Evolutionary conservation across 805 yeast species (phyloP).

Genomic region (Zygotorulaspora florentina): DNA sequence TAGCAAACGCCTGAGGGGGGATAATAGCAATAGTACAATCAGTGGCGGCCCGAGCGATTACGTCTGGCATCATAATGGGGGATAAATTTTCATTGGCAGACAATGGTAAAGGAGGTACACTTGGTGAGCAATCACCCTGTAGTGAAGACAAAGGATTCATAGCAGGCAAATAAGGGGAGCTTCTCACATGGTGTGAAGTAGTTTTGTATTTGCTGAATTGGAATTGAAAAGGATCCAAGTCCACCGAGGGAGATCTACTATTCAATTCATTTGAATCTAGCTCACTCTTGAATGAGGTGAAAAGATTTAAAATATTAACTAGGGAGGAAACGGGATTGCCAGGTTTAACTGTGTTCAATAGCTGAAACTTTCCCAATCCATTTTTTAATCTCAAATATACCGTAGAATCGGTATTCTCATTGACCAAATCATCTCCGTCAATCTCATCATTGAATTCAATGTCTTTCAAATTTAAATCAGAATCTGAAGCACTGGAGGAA

Average conservation of each 20-base stretch:
- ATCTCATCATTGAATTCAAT: slow-evolving; percentile 4
- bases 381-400: slow-evolving; percentile 25
- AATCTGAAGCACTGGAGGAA: background rate
- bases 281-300: slow-evolving; percentile 38
- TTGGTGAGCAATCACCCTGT: background rate
- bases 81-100: slow-evolving; percentile 4
- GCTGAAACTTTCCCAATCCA: slow-evolving; percentile 50
- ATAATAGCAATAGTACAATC: slow-evolving; percentile 87
- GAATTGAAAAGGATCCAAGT: slow-evolving; percentile 5
- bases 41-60: slow-evolving; percentile 70
- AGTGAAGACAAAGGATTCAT: slow-evolving; percentile 1
- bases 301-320: slow-evolving; percentile 71
- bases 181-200: background rate
- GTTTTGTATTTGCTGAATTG: slow-evolving; percentile 2
- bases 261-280: slow-evolving; percentile 3
- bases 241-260: slow-evolving; percentile 4
- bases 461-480: background rate
- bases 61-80: slow-evolving; percentile 29
- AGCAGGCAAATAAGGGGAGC: slow-evolving; percentile 1
- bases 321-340: slow-evolving; percentile 85
- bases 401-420: slow-evolving; percentile 11
- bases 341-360: slow-evolving; percentile 72
- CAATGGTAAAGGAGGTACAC: background rate
- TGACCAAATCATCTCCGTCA: slow-evolving; percentile 35
- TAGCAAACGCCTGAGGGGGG: slow-evolving; percentile 76